These are phyloP conservation scores for Clavispora fructus DNA, from an alignment of 805 yeast genomes.

Conservation along the genomic window DNA sequence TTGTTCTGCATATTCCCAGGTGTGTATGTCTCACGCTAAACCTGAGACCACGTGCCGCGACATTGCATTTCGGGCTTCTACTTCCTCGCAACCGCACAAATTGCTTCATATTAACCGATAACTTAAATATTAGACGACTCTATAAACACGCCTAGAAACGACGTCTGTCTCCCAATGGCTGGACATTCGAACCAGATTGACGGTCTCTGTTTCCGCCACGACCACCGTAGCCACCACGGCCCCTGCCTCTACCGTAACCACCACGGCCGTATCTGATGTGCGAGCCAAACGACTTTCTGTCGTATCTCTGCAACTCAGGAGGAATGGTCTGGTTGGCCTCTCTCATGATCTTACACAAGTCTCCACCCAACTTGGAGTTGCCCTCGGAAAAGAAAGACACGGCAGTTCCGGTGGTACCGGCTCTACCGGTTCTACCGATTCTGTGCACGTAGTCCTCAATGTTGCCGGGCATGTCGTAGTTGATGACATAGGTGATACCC, in stretches of 20 bases:
- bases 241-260: conserved; percentile 45
- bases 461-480: conserved; percentile 97
- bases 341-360: conserved; percentile 79
- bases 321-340: conserved; percentile 95
- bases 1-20: too few species aligned
- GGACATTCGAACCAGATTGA: conserved; percentile 44
- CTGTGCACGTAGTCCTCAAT: conserved; percentile 98
- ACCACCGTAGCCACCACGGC: conserved; percentile 17
- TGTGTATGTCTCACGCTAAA: background rate
- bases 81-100: background rate
- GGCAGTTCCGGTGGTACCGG: conserved; percentile 94
- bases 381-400: conserved; percentile 88
- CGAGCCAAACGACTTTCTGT: conserved; percentile 61
- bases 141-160: conserved; percentile 26
- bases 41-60: too few species aligned
- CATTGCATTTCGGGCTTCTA: background rate
- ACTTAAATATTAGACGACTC: background rate
- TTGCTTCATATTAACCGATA: background rate
- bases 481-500: conserved; percentile 90
- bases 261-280: conserved; percentile 51
- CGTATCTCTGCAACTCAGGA: conserved; percentile 67
- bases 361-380: conserved; percentile 84
- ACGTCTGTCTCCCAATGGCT: conserved; percentile 46
- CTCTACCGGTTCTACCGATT: conserved; percentile 99
- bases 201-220: conserved; percentile 48